Conservation (phyloP, 805 yeast genomes). For the Nakazawaea pomicola region DNA sequence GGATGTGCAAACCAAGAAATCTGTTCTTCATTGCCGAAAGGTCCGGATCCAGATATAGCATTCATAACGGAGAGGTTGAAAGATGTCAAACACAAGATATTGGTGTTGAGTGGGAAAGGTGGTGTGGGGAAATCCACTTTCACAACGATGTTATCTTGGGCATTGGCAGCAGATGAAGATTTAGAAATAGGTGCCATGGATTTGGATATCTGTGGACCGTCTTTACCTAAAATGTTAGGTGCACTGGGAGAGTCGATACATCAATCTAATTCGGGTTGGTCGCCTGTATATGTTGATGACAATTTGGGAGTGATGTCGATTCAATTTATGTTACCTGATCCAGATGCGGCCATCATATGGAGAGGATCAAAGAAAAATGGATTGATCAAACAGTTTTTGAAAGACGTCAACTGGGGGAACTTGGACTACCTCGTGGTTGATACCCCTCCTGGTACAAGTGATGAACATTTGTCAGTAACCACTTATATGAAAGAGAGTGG, state of each 20-base stretch:
- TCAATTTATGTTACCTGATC: slow-evolving; percentile 89
- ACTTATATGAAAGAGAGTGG: slow-evolving; percentile 85
- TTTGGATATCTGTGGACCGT: slow-evolving; percentile 96
- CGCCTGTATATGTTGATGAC: slow-evolving; percentile 94
- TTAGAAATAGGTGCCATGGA: slow-evolving; percentile 96
- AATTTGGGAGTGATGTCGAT: slow-evolving; percentile 94
- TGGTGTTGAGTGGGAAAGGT: slow-evolving; percentile 79
- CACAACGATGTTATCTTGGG: slow-evolving; percentile 96
- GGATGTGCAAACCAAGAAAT: slow-evolving; percentile 94
- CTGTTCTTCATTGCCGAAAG: slow-evolving; percentile 84
- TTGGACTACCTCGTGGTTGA: slow-evolving; percentile 86
- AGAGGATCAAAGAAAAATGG: slow-evolving; percentile 95
- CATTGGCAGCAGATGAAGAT: slow-evolving; percentile 75
- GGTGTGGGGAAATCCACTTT: slow-evolving; percentile 98
- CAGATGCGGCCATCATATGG: slow-evolving; percentile 94
- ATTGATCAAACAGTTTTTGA: slow-evolving; percentile 85
- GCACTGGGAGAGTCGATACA: slow-evolving; percentile 83
- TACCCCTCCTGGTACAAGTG: slow-evolving; percentile 98
- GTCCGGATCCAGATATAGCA: slow-evolving; percentile 93
- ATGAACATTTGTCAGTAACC: slow-evolving; percentile 90
- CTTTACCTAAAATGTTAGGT: slow-evolving; percentile 91
- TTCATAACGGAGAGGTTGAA: slow-evolving; percentile 62
- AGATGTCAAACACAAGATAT: slow-evolving; percentile 67
- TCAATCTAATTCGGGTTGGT: slow-evolving; percentile 89
- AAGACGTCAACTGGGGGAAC: slow-evolving; percentile 93